phyloP scores from a whole-genome alignment of 228 moss, liverwort and hornwort species.

The Sphagnum fallax region DNA sequence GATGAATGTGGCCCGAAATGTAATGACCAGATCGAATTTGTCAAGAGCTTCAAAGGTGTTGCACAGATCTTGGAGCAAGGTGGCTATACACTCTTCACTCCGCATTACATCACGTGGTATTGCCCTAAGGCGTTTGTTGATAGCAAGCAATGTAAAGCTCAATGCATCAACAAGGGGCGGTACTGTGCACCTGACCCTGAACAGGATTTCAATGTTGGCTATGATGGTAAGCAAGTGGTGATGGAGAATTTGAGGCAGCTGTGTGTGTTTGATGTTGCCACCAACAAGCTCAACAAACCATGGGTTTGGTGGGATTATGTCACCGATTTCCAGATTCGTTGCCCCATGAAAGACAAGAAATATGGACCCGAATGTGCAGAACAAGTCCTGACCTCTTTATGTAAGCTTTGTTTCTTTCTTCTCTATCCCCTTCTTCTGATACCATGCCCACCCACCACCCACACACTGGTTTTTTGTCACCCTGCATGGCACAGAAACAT shows the following conservation, averaged over 20 bases:
- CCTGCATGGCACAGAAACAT: too few relatives aligned
- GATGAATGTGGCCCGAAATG: constrained; percentile 75
- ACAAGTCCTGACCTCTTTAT: constrained; percentile 50
- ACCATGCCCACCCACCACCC: too few relatives aligned
- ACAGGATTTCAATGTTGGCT: constrained; percentile 59
- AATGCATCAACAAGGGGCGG: constrained; percentile 90
- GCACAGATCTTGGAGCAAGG: constrained; percentile 77
- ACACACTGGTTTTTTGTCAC: too few relatives aligned
- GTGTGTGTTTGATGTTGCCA: constrained; percentile 49
- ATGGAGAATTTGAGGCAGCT: constrained; percentile 73
- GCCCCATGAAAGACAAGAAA: constrained; percentile 76
- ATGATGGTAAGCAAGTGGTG: constrained; percentile 82
- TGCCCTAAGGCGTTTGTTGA: constrained; percentile 56
- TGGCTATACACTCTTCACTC: constrained; percentile 67
- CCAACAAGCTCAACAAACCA: constrained; percentile 33
- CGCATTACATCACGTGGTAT: constrained; percentile 82
- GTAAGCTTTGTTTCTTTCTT: constrained; percentile 7
- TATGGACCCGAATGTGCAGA: constrained; percentile 55
- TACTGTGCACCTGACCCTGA: constrained; percentile 97
- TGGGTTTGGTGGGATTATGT: constrained; percentile 99
- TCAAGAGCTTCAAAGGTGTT: constrained; percentile 56
- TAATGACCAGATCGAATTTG: constrained; percentile 52
- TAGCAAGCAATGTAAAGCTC: constrained; percentile 77
- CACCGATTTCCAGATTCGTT: constrained; percentile 77
- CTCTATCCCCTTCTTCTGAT: too few relatives aligned